Percentiles rank a stretch among this genome's conserved stretches.
phyloP scores from a whole-genome alignment of 2,329 filamentous ascomycete genomes.

The Hypomyces rosellus region DNA sequence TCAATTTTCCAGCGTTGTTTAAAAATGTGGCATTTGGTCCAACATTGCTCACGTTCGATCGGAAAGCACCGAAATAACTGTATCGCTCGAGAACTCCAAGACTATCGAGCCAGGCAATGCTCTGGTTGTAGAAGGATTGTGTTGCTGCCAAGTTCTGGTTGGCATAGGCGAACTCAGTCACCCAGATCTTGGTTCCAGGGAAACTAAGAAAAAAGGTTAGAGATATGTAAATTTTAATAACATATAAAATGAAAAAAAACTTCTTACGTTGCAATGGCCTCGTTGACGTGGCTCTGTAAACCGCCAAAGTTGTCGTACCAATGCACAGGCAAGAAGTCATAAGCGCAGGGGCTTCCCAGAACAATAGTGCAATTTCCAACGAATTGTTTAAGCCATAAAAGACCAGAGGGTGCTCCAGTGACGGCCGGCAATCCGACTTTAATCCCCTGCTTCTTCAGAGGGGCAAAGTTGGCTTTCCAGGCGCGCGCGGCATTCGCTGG shows the following conservation, averaged over 20 bases:
- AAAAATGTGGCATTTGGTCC: slow-evolving; percentile 68
- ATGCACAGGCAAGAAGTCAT: slow-evolving; percentile 58
- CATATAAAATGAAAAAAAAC: neutral
- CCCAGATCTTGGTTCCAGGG: slow-evolving; percentile 60
- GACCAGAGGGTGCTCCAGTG: slow-evolving; percentile 54
- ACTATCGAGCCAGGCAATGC: slow-evolving; percentile 58
- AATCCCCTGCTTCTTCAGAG: slow-evolving; percentile 56
- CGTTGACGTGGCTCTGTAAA: slow-evolving; percentile 59
- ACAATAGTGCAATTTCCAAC: slow-evolving; percentile 52
- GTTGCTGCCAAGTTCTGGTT: slow-evolving; percentile 51
- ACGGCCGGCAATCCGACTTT: slow-evolving; percentile 62
- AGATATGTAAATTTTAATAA: neutral
- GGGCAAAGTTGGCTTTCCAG: slow-evolving; percentile 67
- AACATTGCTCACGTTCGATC: slow-evolving; percentile 63
- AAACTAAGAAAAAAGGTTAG: slow-evolving; percentile 33
- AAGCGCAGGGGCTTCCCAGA: slow-evolving; percentile 41
- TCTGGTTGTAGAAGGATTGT: slow-evolving; percentile 62
- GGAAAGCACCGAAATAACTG: slow-evolving; percentile 70
- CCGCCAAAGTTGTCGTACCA: slow-evolving; percentile 66
- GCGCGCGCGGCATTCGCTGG: slow-evolving; percentile 56
- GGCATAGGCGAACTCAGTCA: slow-evolving; percentile 68
- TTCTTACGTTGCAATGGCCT: slow-evolving; percentile 25
- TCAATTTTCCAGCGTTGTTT: slow-evolving; percentile 59
- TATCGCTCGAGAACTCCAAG: slow-evolving; percentile 57
- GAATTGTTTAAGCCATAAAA: slow-evolving; percentile 62